Percentiles rank a stretch among this genome's conserved stretches.
Evolutionary conservation across 108 stramenopile genomes (phyloP).

Genomic region (Epipyxis sp.): DNA sequence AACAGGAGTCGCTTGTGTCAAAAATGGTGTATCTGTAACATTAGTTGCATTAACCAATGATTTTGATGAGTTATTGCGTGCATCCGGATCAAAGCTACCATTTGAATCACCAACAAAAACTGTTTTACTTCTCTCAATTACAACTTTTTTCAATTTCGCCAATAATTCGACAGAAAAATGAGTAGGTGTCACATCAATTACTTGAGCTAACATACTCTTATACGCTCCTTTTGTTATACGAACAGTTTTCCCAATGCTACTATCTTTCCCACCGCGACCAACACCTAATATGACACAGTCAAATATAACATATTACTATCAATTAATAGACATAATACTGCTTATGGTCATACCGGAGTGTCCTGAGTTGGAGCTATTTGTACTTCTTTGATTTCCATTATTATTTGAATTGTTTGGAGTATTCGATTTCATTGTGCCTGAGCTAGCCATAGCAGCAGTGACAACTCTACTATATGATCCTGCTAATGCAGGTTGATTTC

Average conservation of each 20-base stretch:
- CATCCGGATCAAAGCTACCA: background rate
- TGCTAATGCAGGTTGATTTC: background rate
- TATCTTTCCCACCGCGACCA: constrained; percentile 13
- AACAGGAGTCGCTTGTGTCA: background rate
- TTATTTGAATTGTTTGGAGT: background rate
- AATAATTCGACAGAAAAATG: constrained; percentile 2
- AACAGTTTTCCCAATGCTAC: background rate
- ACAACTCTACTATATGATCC: background rate
- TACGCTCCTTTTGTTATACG: constrained; percentile 21
- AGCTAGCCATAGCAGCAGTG: background rate
- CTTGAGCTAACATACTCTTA: background rate
- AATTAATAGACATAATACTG: too few relatives aligned
- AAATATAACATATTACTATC: background rate
- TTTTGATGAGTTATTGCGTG: too few relatives aligned
- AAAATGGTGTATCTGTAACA: background rate
- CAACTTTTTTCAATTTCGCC: constrained; percentile 21
- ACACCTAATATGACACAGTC: background rate
- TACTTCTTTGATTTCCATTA: background rate
- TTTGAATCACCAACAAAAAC: background rate
- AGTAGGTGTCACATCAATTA: background rate
- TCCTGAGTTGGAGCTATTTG: background rate
- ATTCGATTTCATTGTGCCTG: background rate
- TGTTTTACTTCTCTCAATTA: background rate
- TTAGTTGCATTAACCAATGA: background rate
- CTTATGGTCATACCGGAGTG: too few relatives aligned